Conservation (phyloP, 495 filamentous ascomycete genomes). For the Wilcoxina mikolae region DNA sequence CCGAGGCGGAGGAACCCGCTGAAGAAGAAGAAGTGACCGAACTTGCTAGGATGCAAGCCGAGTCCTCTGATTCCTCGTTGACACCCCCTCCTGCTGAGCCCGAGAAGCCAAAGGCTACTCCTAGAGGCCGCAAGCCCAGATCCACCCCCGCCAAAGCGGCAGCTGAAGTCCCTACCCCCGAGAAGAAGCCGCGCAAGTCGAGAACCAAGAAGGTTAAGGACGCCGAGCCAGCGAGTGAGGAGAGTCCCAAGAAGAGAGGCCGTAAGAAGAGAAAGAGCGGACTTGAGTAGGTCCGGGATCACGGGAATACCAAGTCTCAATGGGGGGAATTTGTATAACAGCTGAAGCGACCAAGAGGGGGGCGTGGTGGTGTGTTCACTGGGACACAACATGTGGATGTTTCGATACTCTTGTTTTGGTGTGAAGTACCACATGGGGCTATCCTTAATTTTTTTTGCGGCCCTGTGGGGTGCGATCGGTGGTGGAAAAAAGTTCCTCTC, state of each 20-base stretch:
- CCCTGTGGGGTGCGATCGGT: too few relatives aligned
- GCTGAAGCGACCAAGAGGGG: too few relatives aligned
- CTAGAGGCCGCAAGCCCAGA: conserved; percentile 36
- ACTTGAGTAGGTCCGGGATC: not conserved
- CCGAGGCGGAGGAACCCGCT: conserved; percentile 30
- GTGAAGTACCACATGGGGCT: too few relatives aligned
- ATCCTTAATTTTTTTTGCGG: too few relatives aligned
- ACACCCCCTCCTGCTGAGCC: conserved; percentile 42
- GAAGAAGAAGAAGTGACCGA: conserved; percentile 29
- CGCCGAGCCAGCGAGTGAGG: conserved; percentile 15
- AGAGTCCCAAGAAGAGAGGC: conserved; percentile 19
- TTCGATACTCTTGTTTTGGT: too few relatives aligned
- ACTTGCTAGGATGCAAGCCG: conserved; percentile 35
- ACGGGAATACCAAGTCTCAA: too few relatives aligned
- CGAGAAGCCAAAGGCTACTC: conserved; percentile 32
- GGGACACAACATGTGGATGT: too few relatives aligned
- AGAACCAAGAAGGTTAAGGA: conserved; percentile 20
- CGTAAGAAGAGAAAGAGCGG: conserved; percentile 23
- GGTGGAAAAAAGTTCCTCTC: too few relatives aligned
- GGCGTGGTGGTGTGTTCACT: too few relatives aligned
- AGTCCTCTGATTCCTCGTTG: conserved; percentile 41
- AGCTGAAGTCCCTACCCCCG: not conserved
- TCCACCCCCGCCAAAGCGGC: conserved; percentile 17
- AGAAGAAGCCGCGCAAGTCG: conserved; percentile 19
- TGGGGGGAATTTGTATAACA: not conserved